These are phyloP conservation scores for Stereocaulon alpinum DNA, from an alignment of 495 filamentous ascomycete species.

Conservation along the genomic window DNA sequence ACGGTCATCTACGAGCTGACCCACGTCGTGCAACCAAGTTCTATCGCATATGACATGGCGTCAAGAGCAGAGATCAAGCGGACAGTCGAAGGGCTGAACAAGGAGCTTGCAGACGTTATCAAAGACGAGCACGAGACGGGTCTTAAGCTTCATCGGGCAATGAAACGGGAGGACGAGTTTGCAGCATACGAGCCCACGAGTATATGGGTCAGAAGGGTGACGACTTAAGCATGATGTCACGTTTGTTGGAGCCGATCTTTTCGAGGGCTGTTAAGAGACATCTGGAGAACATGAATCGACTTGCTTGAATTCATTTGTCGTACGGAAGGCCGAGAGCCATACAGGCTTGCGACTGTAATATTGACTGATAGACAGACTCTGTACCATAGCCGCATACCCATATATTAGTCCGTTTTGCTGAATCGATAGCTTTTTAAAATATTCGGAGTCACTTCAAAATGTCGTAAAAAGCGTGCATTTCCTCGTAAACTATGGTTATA, in stretches of 20 bases:
- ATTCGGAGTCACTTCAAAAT: not conserved
- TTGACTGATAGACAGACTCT: not conserved
- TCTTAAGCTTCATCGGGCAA: constrained; percentile 69
- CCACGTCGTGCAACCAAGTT: constrained; percentile 45
- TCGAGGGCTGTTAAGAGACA: not conserved
- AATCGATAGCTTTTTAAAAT: not conserved
- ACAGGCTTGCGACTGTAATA: not conserved
- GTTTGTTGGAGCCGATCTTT: not conserved
- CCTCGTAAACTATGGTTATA: not conserved
- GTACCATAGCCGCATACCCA: constrained; percentile 6
- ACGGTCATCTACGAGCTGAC: constrained; percentile 65
- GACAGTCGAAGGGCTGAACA: constrained; percentile 57
- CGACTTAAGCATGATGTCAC: constrained; percentile 21
- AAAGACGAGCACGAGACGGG: constrained; percentile 79
- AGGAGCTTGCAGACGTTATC: constrained; percentile 68
- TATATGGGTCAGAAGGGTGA: constrained; percentile 73
- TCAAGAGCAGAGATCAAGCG: constrained; percentile 59
- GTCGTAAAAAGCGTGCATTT: not conserved
- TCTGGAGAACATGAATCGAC: not conserved
- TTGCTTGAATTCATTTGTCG: not conserved
- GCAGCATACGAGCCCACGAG: constrained; percentile 55
- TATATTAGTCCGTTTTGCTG: not conserved
- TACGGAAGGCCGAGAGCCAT: not conserved
- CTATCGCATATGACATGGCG: constrained; percentile 45
- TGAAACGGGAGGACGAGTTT: constrained; percentile 59